Conservation (phyloP, 345 rosid species). For the Aquilaria sinensis region DNA sequence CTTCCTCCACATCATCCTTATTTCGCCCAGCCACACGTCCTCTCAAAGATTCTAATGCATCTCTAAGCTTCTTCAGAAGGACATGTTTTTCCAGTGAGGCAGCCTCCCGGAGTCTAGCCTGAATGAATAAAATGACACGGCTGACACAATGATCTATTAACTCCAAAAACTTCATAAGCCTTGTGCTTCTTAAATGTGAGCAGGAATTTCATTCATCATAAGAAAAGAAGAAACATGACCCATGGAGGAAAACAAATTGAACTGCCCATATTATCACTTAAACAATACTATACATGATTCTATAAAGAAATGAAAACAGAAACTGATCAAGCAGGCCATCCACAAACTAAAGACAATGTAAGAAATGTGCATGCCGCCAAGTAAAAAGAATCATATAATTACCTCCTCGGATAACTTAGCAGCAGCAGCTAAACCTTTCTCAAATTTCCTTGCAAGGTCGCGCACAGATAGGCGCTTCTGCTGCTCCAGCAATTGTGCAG, state of each 20-base stretch:
- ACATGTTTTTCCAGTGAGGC: constrained; percentile 97
- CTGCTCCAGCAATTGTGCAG: constrained; percentile 82
- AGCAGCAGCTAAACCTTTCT: constrained; percentile 92
- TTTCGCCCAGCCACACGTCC: constrained; percentile 91
- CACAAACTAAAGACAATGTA: too few relatives aligned
- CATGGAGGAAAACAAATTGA: too few relatives aligned
- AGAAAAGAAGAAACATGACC: background rate
- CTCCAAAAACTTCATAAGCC: constrained; percentile 1
- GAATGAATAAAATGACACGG: constrained; percentile 22
- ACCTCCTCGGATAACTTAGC: constrained; percentile 97
- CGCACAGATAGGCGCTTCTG: constrained; percentile 93
- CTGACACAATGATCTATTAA: background rate
- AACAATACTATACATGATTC: background rate
- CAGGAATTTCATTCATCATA: constrained; percentile 1
- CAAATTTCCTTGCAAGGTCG: constrained; percentile 88
- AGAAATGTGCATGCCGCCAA: too few relatives aligned
- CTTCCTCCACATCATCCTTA: constrained; percentile 96
- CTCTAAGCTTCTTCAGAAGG: constrained; percentile 93
- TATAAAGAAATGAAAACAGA: background rate
- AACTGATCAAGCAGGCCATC: too few relatives aligned
- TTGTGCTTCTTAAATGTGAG: constrained; percentile 6
- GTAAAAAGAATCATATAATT: too few relatives aligned
- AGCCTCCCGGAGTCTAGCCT: constrained; percentile 90
- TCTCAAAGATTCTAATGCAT: constrained; percentile 80
- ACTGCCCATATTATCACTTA: background rate